Base-by-base conservation (phyloP, 352 stramenopile genomes). In the Globisporangium recalcitrans region DNA sequence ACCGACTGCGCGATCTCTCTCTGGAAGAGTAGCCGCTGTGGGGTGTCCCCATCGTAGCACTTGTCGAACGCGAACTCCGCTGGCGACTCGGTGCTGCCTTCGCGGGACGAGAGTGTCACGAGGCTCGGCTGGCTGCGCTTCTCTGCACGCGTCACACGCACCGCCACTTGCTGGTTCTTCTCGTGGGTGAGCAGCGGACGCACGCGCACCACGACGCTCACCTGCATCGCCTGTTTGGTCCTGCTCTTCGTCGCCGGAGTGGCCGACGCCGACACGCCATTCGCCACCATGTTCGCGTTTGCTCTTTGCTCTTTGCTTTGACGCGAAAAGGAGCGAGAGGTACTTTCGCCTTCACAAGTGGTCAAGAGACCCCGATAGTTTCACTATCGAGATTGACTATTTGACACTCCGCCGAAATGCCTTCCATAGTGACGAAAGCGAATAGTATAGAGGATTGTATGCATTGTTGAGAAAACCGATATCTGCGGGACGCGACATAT, bases 131-230 rank as follows among this genome's bases (percentile, higher is more conserved):
- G 62, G 44, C 32, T 54, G 42, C 67, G 44, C 38, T 64, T 54
- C 19, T 48, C 42, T 6, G 24, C 6, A 21, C 65, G 72, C 21
- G 47, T 32, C 19, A 74, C 62, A 0, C 36, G 40, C 26, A 80
- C 55, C 21, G 55, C 62, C n/a, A 62, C 31, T 13, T 61, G 52
- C 31, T 76, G 65, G 29, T 40, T 48, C 32, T 60, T 61, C 58
- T 84, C 72, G 29, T 68, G 70, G 5, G 68, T 16, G 0, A 77
- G 60, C 21, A 70, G 19, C 34, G 75, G 75, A 22, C 68, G 71
- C 70, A 81, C 68, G 47, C 72, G 72, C 56, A 79, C 72, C 16
- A 79, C 72, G n/a, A 79, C 75, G 46, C 53, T 68, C 34, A 79
- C 61, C 58, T 71, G 71, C 61, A 70, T 69, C 19, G 51, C 27